Conservation (phyloP, 1,139 yeast genomes). For the Blastobotrys capitulatus region DNA sequence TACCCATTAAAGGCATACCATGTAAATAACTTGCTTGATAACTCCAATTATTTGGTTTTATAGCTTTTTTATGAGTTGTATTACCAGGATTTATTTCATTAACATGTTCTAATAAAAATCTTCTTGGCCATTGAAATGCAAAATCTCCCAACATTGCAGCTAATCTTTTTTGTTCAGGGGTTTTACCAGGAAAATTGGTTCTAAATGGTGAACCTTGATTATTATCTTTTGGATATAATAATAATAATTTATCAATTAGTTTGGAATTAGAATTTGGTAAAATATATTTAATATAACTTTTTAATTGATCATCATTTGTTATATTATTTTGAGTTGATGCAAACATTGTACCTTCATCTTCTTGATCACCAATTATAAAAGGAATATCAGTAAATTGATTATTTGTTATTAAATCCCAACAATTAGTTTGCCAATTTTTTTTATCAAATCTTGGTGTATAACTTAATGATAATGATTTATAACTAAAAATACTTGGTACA, state of each 20-base stretch:
- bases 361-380: slow-evolving; percentile 19
- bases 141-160: slow-evolving; percentile 21
- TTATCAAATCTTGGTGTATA: slow-evolving; percentile 23
- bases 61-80: too few relatives aligned
- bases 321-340: slow-evolving; percentile 14
- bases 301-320: slow-evolving; percentile 14
- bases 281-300: slow-evolving; percentile 11
- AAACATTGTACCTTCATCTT: slow-evolving; percentile 24
- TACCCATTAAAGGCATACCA: slow-evolving; percentile 1
- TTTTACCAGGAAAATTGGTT: slow-evolving; percentile 2
- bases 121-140: slow-evolving; percentile 21
- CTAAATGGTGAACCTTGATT: slow-evolving; percentile 21
- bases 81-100: slow-evolving; percentile 4
- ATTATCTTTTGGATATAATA: slow-evolving; percentile 16
- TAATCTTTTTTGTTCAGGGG: slow-evolving; percentile 17
- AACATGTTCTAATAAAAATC: slow-evolving; percentile 12
- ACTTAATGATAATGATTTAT: slow-evolving; percentile 14
- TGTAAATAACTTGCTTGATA: background rate
- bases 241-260: background rate
- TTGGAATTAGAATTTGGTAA: background rate
- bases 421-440: slow-evolving; percentile 11
- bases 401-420: slow-evolving; percentile 11
- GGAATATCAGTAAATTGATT: slow-evolving; percentile 20
- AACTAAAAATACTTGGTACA: slow-evolving; percentile 13
- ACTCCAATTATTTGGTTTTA: background rate